Conservation (phyloP, 306 rosid genomes). For the Pterocarpus santalinus region DNA sequence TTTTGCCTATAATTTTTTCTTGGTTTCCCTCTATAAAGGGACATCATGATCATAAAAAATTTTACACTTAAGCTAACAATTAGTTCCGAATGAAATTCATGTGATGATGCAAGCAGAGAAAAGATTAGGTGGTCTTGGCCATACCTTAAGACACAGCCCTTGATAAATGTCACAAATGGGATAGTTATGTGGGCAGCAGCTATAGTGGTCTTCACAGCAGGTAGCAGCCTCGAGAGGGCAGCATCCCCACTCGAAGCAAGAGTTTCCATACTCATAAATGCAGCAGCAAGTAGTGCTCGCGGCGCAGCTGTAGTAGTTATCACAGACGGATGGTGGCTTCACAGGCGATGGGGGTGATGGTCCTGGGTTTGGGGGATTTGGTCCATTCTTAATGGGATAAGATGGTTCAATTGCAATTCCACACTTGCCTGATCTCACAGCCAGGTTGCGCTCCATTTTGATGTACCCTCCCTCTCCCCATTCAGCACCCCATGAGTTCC, state of each 20-base stretch:
- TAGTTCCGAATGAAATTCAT: constrained; percentile 2
- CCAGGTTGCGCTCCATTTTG: constrained; percentile 77
- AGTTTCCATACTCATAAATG: constrained; percentile 52
- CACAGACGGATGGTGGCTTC: constrained; percentile 83
- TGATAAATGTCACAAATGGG: constrained; percentile 69
- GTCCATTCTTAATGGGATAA: constrained; percentile 78
- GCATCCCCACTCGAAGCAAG: constrained; percentile 89
- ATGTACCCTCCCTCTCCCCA: constrained; percentile 94
- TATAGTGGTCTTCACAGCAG: constrained; percentile 88
- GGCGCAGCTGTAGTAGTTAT: constrained; percentile 68
- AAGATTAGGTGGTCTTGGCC: not conserved
- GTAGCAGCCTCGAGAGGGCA: constrained; percentile 94
- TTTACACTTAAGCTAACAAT: not conserved
- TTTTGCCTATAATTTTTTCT: not conserved
- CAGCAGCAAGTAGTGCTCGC: constrained; percentile 86
- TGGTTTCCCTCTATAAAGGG: not conserved
- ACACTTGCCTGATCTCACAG: constrained; percentile 67
- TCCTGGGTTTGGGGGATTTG: constrained; percentile 91
- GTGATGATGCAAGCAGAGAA: constrained; percentile 17
- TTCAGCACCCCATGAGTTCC: constrained; percentile 85
- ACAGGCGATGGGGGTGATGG: constrained; percentile 96
- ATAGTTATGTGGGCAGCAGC: constrained; percentile 90
- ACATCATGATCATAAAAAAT: not conserved
- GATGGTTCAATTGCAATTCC: constrained; percentile 94
- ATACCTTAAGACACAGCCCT: constrained; percentile 79